Conservation (phyloP, 2,329 filamentous ascomycete genomes). For the Lasiodiplodia citricola region DNA sequence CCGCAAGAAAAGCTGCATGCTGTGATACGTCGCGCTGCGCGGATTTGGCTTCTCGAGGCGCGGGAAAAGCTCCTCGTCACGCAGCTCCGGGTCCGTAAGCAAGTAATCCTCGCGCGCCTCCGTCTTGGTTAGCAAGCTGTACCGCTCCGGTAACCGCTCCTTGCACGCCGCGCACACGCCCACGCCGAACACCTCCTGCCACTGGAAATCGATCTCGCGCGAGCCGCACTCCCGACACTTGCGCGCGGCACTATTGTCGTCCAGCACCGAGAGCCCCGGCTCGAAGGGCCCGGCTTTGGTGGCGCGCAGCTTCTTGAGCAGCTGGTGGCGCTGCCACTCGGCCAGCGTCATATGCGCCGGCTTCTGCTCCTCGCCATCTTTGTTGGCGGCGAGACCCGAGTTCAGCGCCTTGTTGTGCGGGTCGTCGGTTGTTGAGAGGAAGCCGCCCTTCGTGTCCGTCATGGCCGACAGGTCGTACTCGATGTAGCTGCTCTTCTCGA, state of each 20-base stretch:
- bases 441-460: constrained; percentile 97
- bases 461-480: constrained; percentile 98
- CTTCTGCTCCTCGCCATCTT: constrained; percentile 64
- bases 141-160: constrained; percentile 88
- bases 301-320: constrained; percentile 73
- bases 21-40: constrained; percentile 94
- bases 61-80: constrained; percentile 82
- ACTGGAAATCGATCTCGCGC: constrained; percentile 92
- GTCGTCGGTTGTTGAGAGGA: constrained; percentile 88
- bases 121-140: constrained; percentile 94
- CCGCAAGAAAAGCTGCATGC: constrained; percentile 97
- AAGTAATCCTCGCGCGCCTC: constrained; percentile 96
- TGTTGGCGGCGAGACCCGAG: constrained; percentile 44
- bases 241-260: constrained; percentile 42
- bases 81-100: constrained; percentile 91
- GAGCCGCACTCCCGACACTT: constrained; percentile 79
- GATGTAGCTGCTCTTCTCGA: constrained; percentile 78
- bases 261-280: constrained; percentile 78
- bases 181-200: constrained; percentile 82
- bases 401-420: constrained; percentile 82
- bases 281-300: constrained; percentile 84
- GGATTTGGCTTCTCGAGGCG: constrained; percentile 91
- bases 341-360: constrained; percentile 86
- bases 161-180: constrained; percentile 84
- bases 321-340: constrained; percentile 87